Evolutionary conservation across 2,329 filamentous ascomycete genomes (phyloP).

Genomic region (Penicillium polonicum): DNA sequence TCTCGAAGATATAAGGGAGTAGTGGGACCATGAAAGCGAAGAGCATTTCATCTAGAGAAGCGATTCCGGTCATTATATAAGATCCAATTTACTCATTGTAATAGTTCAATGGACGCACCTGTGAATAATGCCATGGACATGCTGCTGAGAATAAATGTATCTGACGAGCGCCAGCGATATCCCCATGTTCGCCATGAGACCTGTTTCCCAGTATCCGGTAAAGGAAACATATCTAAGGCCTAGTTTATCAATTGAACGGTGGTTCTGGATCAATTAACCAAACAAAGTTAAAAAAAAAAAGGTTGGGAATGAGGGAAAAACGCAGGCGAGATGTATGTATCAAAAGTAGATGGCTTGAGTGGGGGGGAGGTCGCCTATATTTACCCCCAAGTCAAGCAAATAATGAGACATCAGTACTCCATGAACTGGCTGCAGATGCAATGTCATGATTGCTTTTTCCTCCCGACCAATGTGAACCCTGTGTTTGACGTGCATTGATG

Average conservation of each 20-base stretch:
- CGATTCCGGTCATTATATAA: background rate
- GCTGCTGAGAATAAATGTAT: conserved; percentile 18
- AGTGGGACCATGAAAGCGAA: conserved; percentile 25
- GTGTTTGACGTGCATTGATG: background rate
- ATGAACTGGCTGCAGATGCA: background rate
- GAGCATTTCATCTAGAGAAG: conserved; percentile 18
- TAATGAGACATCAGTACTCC: background rate
- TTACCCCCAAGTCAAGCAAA: background rate
- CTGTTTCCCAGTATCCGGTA: background rate
- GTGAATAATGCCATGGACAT: conserved; percentile 22
- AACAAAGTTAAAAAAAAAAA: background rate
- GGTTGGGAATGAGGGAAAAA: background rate
- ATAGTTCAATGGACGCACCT: conserved; percentile 2
- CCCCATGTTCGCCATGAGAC: conserved; percentile 1
- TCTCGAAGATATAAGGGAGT: conserved; percentile 19
- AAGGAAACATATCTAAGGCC: background rate
- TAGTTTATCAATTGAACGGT: background rate
- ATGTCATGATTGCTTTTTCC: background rate
- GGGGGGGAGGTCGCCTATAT: background rate
- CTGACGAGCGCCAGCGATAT: conserved; percentile 21
- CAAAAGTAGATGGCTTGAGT: no score
- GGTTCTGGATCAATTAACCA: background rate
- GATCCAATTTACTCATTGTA: background rate
- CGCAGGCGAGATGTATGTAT: background rate
- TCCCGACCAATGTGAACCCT: background rate